phyloP scores from a whole-genome alignment of 768 basidiomycete genomes.

The Collybiopsis luxurians region DNA sequence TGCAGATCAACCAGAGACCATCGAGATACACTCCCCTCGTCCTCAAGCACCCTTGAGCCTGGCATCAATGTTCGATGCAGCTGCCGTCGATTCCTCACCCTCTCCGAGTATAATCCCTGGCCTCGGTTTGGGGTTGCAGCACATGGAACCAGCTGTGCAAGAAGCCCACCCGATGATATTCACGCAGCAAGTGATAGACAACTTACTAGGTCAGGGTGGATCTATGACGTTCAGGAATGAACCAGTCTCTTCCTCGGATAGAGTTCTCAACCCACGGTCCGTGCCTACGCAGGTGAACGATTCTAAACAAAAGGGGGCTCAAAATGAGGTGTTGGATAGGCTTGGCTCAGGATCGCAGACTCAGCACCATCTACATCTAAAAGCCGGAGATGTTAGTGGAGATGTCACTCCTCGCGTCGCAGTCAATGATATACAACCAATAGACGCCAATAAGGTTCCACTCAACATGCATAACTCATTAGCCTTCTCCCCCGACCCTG shows the following conservation, averaged over 20 bases:
- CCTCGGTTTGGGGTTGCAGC: not conserved
- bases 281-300: not conserved
- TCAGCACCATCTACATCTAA: not conserved
- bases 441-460: no score
- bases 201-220: not conserved
- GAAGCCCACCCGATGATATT: not conserved
- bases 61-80: slow-evolving; percentile 3
- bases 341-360: not conserved
- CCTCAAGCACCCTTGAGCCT: not conserved
- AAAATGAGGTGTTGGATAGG: not conserved
- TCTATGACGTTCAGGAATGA: not conserved
- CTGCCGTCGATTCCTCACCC: not conserved
- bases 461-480: not conserved
- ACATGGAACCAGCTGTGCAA: not conserved
- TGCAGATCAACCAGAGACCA: slow-evolving; percentile 5
- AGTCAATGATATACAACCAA: not conserved
- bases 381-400: not conserved
- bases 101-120: not conserved
- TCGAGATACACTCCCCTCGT: slow-evolving; percentile 5
- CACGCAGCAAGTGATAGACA: not conserved
- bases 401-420: not conserved
- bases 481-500: not conserved
- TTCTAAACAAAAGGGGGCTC: not conserved
- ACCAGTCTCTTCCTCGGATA: not conserved
- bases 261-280: not conserved